Evolutionary conservation across 352 stramenopile species (phyloP), one percentile per base, ranked within the genome.

Genomic region (Paralagenidium karlingii): DNA sequence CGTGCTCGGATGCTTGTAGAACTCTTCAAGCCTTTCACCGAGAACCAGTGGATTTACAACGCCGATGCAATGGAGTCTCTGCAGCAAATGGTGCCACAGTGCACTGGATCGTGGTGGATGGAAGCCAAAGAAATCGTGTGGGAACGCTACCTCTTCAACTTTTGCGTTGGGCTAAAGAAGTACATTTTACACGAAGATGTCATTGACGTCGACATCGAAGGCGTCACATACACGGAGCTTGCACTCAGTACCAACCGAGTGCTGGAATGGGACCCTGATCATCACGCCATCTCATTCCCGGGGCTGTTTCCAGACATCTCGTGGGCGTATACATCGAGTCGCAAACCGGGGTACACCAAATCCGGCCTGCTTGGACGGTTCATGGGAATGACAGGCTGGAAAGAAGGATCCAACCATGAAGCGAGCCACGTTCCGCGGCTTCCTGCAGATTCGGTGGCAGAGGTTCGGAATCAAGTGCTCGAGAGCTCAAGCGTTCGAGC

Each of bases 301-400:
- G 73, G 80, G 0, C 40, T 94, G 19, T 56, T 94, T 6, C 82
- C 78, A 5, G 80, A 94, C 40, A 65, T 94, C 11, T 84, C 80
- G 29, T 94, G 80, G 80, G 77, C 80, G 7, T 94, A 90, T 42
- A 94, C 80, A 20, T 90, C 76, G 8, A 91, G 80, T 34, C 70
- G 80, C 39, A 86, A 87, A 34, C 80, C 80, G 9, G 80, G 80
- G 7, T 94, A 91, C 48, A 94, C 80, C 8, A 80, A 81, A 31
- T 82, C 75, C 0, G 80, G 80, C 4, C 22, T 94, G 4, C 59
- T 91, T 0, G 80, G 80, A 0, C 73, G 80, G 2, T 61, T 94
- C 33, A 90, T 94, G 75, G 80, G 80, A 0, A 50, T 92, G 34
- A 94, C 80, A 2, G 80, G 80, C 1, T 94, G 80, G 80, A 62